Percentiles rank a stretch among this genome's conserved stretches.
phyloP scores from a whole-genome alignment of 768 basidiomycete genomes.

The Hygrocybe punicea region DNA sequence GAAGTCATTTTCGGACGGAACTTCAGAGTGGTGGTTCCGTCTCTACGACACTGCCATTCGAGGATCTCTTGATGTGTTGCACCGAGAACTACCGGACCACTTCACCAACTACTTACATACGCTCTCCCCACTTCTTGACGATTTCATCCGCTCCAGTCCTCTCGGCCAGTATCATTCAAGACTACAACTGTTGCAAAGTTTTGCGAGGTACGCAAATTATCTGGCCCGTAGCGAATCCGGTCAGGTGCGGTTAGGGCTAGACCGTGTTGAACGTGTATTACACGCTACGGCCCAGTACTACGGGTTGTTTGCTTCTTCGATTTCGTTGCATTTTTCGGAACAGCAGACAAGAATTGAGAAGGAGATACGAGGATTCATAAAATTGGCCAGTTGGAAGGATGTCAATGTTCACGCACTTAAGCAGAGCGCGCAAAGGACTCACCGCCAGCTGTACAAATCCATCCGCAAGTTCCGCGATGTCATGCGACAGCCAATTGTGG shows the following conservation, averaged over 20 bases:
- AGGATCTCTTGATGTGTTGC: constrained; percentile 51
- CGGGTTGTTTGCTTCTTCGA: constrained; percentile 49
- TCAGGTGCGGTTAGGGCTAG: constrained; percentile 34
- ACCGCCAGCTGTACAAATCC: constrained; percentile 85
- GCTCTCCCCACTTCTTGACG: constrained; percentile 74
- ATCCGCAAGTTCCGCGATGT: constrained; percentile 90
- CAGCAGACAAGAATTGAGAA: constrained; percentile 68
- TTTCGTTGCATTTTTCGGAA: constrained; percentile 48
- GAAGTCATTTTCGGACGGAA: constrained; percentile 47
- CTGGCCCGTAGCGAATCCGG: constrained; percentile 34
- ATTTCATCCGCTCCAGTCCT: constrained; percentile 71
- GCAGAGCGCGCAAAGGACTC: constrained; percentile 85
- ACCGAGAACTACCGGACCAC: constrained; percentile 36
- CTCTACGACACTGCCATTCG: constrained; percentile 76
- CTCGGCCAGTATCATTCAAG: constrained; percentile 78
- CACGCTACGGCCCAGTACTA: constrained; percentile 61
- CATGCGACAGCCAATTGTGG: constrained; percentile 65
- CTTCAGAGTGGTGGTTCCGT: constrained; percentile 81
- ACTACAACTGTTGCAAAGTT: constrained; percentile 64
- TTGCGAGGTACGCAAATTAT: constrained; percentile 48
- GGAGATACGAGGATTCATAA: constrained; percentile 81
- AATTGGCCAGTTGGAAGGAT: constrained; percentile 98
- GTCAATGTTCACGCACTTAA: constrained; percentile 91
- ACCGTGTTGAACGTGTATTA: constrained; percentile 57
- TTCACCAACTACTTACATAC: constrained; percentile 55